phyloP scores from a whole-genome alignment of 2,329 filamentous ascomycete genomes.

The Penicillium polonicum region DNA sequence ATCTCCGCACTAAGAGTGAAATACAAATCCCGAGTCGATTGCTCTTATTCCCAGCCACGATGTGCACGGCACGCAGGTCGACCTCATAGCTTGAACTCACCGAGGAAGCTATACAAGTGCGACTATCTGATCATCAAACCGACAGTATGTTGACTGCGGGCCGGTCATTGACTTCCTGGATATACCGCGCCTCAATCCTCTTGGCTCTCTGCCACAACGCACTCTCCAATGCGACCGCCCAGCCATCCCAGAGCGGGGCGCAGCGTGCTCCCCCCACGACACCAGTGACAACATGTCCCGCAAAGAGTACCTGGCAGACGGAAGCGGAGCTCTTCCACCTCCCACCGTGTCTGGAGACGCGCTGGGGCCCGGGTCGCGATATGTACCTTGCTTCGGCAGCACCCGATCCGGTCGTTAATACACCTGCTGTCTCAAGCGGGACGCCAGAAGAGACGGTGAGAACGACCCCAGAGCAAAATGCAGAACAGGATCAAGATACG shows the following conservation, averaged over 20 bases:
- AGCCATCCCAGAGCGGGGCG: not conserved
- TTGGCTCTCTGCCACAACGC: conserved; percentile 5
- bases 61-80: conserved; percentile 12
- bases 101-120: conserved; percentile 4
- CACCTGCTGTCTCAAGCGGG: not conserved
- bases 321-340: conserved; percentile 19
- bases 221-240: conserved; percentile 5
- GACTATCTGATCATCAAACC: not conserved
- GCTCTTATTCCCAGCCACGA: conserved; percentile 13
- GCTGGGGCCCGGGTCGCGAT: conserved; percentile 8
- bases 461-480: not conserved
- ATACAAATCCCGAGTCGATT: conserved; percentile 4
- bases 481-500: conserved; percentile 53
- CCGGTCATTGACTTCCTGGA: conserved; percentile 12
- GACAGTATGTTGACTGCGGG: conserved; percentile 16
- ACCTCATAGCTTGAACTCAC: conserved; percentile 6
- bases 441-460: not conserved
- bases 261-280: not conserved
- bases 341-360: conserved; percentile 17
- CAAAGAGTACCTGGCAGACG: conserved; percentile 14
- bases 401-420: not conserved
- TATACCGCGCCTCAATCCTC: conserved; percentile 9
- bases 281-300: conserved; percentile 12
- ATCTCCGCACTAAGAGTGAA: not conserved
- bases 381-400: not conserved